A percentile compares a stretch with the other conserved stretches of the same genome.
Conservation (phyloP, 371 early-diverging fungal species). For the Mycotypha africana region DNA sequence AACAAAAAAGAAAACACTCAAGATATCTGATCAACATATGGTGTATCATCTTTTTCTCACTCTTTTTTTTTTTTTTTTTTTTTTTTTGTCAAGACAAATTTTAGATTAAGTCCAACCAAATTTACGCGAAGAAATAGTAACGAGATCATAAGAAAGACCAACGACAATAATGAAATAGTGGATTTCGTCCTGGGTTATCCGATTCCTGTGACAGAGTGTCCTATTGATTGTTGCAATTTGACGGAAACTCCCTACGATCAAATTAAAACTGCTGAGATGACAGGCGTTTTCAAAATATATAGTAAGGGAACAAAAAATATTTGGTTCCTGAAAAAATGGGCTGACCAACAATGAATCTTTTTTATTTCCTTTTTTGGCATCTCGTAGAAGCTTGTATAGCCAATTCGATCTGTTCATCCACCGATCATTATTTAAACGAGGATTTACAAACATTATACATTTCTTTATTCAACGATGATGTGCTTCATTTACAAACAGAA, state of each 20-base stretch:
- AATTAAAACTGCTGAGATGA: conserved; percentile 6
- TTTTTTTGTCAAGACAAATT: neutral
- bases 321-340: neutral
- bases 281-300: conserved; percentile 15
- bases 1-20: too few relatives aligned
- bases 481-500: conserved; percentile 19
- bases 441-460: conserved; percentile 11
- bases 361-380: neutral
- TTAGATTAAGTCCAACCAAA: conserved; percentile 5
- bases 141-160: too few relatives aligned
- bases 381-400: conserved; percentile 14
- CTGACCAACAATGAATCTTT: too few relatives aligned
- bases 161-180: too few relatives aligned
- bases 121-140: neutral
- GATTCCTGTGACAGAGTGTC: conserved; percentile 13
- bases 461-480: conserved; percentile 10
- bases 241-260: conserved; percentile 1
- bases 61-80: neutral
- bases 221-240: conserved; percentile 12
- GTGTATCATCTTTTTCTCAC: neutral
- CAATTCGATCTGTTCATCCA: conserved; percentile 17
- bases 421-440: conserved; percentile 13
- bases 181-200: conserved; percentile 13
- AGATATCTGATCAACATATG: too few relatives aligned
- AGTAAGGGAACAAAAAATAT: conserved; percentile 8